Percentiles rank a stretch among this genome's conserved stretches.
Evolutionary conservation across 805 yeast genomes (phyloP).

Genomic region (Candida andamanensis): DNA sequence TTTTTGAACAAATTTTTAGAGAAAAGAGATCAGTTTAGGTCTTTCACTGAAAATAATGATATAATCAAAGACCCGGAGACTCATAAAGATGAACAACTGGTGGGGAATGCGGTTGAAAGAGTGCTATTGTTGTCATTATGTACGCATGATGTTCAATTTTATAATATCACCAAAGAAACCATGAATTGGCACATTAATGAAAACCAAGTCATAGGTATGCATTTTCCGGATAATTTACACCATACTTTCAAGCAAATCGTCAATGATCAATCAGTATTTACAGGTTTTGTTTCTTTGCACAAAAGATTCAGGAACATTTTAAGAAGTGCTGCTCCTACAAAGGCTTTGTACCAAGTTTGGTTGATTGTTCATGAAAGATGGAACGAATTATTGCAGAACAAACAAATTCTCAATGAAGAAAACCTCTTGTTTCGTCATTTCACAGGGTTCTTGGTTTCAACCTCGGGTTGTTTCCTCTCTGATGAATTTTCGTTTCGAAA

Average conservation of each 20-base stretch:
- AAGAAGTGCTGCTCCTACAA: constrained; percentile 23
- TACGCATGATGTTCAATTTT: constrained; percentile 41
- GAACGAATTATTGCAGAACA: constrained; percentile 28
- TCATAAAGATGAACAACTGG: constrained; percentile 7
- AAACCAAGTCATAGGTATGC: constrained; percentile 4
- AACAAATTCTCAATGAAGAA: constrained; percentile 26
- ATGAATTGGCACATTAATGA: constrained; percentile 28
- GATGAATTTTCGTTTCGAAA: constrained; percentile 21
- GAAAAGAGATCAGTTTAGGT: constrained; percentile 17
- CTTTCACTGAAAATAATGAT: constrained; percentile 11
- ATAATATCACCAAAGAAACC: constrained; percentile 32
- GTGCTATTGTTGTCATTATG: constrained; percentile 34
- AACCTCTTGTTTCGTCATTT: constrained; percentile 54
- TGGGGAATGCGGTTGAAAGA: constrained; percentile 27
- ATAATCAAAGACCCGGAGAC: constrained; percentile 11
- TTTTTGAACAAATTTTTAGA: constrained; percentile 30
- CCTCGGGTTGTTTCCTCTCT: constrained; percentile 56
- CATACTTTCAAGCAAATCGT: constrained; percentile 34
- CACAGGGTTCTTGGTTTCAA: constrained; percentile 68
- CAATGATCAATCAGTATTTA: constrained; percentile 51
- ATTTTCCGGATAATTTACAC: constrained; percentile 15
- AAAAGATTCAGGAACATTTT: constrained; percentile 48
- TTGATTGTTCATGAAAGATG: constrained; percentile 47
- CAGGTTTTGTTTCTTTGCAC: constrained; percentile 72
- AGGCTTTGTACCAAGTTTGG: constrained; percentile 35